Base-by-base conservation (phyloP, 176 grass and related monocot genomes). In the Echinochloa phyllopogon region DNA sequence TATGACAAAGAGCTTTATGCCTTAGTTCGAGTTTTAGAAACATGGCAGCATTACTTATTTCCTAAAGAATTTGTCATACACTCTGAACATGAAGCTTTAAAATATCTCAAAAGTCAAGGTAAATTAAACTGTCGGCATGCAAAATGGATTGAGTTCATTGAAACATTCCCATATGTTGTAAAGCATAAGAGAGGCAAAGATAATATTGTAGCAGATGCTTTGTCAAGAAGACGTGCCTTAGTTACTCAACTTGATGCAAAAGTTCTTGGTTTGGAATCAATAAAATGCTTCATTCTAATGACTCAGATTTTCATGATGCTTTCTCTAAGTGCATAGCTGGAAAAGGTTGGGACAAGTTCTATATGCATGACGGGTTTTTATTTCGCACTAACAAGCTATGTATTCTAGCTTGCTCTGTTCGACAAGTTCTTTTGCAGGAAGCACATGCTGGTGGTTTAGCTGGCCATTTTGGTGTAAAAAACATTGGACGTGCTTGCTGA, bases 1-100 rank as follows among this genome's bases (percentile, higher is more conserved):
- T 70, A 70, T 24, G 67, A 70, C 14, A 70, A 70, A 70, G 39
- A 70, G 4, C 41, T 45, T 23, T 70, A 70, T 70, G 67, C 67
- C 1, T 24, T 47, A 24, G 67, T 45, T 44, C 10, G 64, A 40
- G 15, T 39, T 67, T 20, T 67, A 5, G 16, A 67, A 37, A 10
- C 23, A 13, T 65, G 62, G 62, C 62, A 65, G 15, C 62, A 65
- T 65, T 65, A 65, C 6, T 37, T 65, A 1, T 67, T 15, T 20
- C 64, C 33, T 40, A 67, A 67, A 40, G 37, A 67, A 3, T 67
- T 67, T 65, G 33, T 65, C 6, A 65, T 65, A 6, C 62, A 65
- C 15, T 65, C 14, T 65, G 14, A 65, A 17, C 64, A 40, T 40
- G 64, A 67, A 67, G 16, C 29, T 21, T 65, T 65, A 14, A 65